phyloP scores from a whole-genome alignment of 2,329 filamentous ascomycete species.

The Coniochaeta sp. region DNA sequence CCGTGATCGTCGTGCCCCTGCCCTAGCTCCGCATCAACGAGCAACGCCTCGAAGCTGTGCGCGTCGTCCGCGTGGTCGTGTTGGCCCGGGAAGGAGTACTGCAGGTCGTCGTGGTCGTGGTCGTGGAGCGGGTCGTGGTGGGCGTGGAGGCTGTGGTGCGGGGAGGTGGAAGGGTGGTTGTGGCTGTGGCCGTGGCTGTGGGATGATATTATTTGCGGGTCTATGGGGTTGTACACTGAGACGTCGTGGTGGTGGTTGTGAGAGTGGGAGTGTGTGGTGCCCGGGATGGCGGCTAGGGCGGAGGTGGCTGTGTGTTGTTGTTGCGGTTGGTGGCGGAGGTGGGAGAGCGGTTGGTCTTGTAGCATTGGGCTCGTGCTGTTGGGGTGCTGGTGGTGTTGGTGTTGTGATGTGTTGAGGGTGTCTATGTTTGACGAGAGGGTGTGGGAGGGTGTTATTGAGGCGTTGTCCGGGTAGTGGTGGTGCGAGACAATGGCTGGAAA shows the following conservation, averaged over 20 bases:
- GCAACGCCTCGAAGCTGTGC: conserved; percentile 45
- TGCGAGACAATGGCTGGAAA: conserved; percentile 21
- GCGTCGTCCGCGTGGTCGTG: conserved; percentile 28
- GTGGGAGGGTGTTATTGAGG: conserved; percentile 31
- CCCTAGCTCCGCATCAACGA: conserved; percentile 39
- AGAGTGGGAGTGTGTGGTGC: conserved; percentile 17
- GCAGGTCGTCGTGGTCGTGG: conserved; percentile 14
- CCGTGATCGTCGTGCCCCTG: no score
- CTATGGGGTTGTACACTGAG: conserved; percentile 46
- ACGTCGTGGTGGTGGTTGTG: conserved; percentile 20
- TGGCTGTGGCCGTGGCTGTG: no score
- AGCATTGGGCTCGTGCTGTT: conserved; percentile 20
- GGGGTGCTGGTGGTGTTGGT: conserved; percentile 10
- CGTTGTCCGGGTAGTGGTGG: conserved; percentile 41
- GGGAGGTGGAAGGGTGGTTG: no score
- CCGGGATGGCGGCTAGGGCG: conserved; percentile 3
- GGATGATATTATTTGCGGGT: conserved; percentile 56
- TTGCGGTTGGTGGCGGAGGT: conserved; percentile 25
- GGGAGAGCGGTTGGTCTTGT: conserved; percentile 19
- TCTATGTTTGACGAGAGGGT: conserved; percentile 12
- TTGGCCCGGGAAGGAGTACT: conserved; percentile 19
- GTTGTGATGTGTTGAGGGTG: no score
- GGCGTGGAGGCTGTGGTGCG: conserved; percentile 16
- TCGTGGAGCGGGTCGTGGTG: conserved; percentile 24
- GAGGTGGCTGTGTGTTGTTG: conserved; percentile 17